Conservation (phyloP, 1,284 basidiomycete genomes). For the Inonotus obliquus region DNA sequence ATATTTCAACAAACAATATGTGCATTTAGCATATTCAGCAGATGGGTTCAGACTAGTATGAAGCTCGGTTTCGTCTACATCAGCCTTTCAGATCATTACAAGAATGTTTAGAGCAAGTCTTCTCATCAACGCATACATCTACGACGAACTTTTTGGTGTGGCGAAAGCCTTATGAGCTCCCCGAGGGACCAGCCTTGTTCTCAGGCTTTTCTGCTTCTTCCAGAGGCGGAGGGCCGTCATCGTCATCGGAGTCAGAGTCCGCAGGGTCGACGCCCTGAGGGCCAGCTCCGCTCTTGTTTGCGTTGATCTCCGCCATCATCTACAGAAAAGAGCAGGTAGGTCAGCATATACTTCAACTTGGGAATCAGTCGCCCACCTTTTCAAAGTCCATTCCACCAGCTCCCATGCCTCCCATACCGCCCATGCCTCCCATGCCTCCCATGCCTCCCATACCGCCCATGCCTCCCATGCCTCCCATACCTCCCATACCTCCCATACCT, state of each 20-base stretch:
- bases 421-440: no score
- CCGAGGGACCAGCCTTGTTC: background rate
- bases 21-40: no score
- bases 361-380: conserved; percentile 37
- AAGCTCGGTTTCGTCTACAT: conserved; percentile 5
- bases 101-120: background rate
- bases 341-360: background rate
- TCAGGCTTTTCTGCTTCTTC: conserved; percentile 47
- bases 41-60: background rate
- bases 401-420: no score
- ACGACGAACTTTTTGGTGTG: background rate
- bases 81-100: background rate
- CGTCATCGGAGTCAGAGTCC: conserved; percentile 47
- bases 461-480: conserved; percentile 42
- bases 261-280: conserved; percentile 35
- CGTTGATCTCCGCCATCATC: conserved; percentile 67
- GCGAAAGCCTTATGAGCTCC: conserved; percentile 9
- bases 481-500: conserved; percentile 35
- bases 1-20: background rate
- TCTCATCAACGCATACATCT: background rate
- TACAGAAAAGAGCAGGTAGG: conserved; percentile 23
- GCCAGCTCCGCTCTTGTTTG: conserved; percentile 32
- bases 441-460: conserved; percentile 32
- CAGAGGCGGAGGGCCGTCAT: conserved; percentile 65
- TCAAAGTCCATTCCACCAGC: conserved; percentile 49